phyloP scores from a whole-genome alignment of 306 rosid species.

The Citrullus mucosospermus region DNA sequence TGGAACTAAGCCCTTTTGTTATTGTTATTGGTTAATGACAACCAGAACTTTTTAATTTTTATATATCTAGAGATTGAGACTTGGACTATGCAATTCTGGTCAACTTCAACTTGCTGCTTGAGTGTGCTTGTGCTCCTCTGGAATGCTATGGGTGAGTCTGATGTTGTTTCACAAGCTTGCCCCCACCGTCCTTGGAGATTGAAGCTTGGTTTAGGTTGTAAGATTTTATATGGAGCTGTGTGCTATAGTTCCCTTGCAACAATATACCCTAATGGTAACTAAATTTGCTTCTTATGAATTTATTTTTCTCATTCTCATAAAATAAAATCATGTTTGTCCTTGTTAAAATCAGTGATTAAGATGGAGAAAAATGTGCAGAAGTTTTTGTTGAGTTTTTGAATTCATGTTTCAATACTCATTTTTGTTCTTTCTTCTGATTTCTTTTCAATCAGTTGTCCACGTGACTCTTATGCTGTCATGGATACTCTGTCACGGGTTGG shows the following conservation, averaged over 20 bases:
- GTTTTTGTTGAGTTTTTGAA: neutral
- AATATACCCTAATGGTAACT: conserved; percentile 42
- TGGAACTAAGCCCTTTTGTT: neutral
- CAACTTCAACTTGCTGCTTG: conserved; percentile 59
- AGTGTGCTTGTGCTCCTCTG: conserved; percentile 47
- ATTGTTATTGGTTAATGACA: neutral
- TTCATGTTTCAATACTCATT: neutral
- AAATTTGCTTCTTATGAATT: neutral
- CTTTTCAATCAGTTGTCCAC: conserved; percentile 29
- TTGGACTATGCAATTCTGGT: conserved; percentile 82
- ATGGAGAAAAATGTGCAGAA: neutral
- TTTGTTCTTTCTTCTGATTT: conserved; percentile 3
- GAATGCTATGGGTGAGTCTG: conserved; percentile 15
- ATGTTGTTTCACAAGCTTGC: neutral
- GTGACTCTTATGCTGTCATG: conserved; percentile 45
- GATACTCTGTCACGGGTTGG: conserved; percentile 76
- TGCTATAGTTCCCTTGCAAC: conserved; percentile 37
- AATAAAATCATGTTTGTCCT: neutral
- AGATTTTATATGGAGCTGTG: conserved; percentile 25
- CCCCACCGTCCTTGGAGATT: conserved; percentile 22
- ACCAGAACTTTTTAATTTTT: conserved; percentile 10
- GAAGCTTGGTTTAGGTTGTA: conserved; percentile 32
- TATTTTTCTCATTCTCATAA: neutral
- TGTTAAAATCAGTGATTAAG: neutral
- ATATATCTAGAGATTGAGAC: conserved; percentile 49